phyloP scores from a whole-genome alignment of 2,329 filamentous ascomycete species.

The Claviceps purpurea region DNA sequence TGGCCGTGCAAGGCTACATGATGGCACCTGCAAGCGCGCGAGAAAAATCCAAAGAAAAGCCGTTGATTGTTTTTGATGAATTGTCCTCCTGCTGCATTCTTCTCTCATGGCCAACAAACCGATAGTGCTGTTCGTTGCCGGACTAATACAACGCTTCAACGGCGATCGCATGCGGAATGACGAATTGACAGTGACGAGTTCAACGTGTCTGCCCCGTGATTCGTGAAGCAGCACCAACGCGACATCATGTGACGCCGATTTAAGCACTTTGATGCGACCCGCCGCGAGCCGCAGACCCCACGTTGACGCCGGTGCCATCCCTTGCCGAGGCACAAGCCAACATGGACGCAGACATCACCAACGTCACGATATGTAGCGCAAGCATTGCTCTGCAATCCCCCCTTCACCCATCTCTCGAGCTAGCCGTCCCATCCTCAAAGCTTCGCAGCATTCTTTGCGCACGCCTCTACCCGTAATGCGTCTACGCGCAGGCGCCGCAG shows the following conservation, averaged over 20 bases:
- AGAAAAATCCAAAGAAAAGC: too few relatives aligned
- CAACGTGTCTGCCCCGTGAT: not conserved
- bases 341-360: not conserved
- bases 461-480: constrained; percentile 8
- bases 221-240: not conserved
- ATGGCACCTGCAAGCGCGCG: not conserved
- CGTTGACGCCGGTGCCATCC: not conserved
- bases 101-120: too few relatives aligned
- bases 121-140: too few relatives aligned
- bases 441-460: not conserved
- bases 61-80: not conserved
- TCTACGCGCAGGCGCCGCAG: constrained; percentile 5
- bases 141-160: not conserved
- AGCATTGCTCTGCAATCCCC: not conserved
- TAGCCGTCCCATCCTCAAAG: not conserved
- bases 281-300: not conserved
- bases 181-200: not conserved
- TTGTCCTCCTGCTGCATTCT: not conserved
- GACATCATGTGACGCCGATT: constrained; percentile 3
- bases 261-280: not conserved
- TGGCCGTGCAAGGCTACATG: not conserved
- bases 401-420: not conserved
- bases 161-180: not conserved
- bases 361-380: not conserved
- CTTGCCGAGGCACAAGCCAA: constrained; percentile 8